Percentiles rank a stretch among this genome's conserved stretches.
These are phyloP conservation scores for Leishmania amazonensis DNA, from an alignment of 208 protist genomes.

Conservation along the genomic window DNA sequence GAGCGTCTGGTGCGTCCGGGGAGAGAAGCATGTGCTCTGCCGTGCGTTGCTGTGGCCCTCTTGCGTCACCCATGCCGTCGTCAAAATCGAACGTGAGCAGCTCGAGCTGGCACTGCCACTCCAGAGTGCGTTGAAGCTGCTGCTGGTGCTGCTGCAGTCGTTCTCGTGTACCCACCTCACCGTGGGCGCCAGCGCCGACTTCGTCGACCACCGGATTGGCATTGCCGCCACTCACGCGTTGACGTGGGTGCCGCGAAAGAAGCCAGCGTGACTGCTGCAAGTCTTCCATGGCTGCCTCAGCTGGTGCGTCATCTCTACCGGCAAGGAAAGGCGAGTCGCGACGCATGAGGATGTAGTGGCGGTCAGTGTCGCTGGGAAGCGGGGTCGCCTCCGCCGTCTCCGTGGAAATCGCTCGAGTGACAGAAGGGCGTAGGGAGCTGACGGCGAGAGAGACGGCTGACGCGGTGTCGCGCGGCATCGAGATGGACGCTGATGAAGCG, in stretches of 20 bases:
- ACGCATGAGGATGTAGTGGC: background rate
- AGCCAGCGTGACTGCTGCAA: background rate
- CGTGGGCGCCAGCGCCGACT: background rate
- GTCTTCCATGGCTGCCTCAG: background rate
- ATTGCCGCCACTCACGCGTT: background rate
- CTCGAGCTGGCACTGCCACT: constrained; percentile 2
- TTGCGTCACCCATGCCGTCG: background rate
- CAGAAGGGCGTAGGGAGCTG: constrained; percentile 25
- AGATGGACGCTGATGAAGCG: background rate
- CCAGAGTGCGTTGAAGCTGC: background rate
- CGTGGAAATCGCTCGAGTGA: background rate
- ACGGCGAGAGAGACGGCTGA: constrained; percentile 11
- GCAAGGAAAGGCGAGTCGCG: background rate
- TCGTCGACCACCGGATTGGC: background rate
- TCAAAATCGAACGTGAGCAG: background rate
- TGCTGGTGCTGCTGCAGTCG: background rate
- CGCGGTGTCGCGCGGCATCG: constrained; percentile 11
- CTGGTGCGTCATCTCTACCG: background rate
- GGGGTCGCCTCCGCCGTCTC: background rate
- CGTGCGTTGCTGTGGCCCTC: background rate
- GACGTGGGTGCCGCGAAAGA: background rate
- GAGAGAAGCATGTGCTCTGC: background rate
- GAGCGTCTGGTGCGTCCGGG: background rate
- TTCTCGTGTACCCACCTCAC: background rate
- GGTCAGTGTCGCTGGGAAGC: background rate